Base-by-base conservation (phyloP, 202 grass and related monocot genomes). In the Miscanthus sacchariflorus region DNA sequence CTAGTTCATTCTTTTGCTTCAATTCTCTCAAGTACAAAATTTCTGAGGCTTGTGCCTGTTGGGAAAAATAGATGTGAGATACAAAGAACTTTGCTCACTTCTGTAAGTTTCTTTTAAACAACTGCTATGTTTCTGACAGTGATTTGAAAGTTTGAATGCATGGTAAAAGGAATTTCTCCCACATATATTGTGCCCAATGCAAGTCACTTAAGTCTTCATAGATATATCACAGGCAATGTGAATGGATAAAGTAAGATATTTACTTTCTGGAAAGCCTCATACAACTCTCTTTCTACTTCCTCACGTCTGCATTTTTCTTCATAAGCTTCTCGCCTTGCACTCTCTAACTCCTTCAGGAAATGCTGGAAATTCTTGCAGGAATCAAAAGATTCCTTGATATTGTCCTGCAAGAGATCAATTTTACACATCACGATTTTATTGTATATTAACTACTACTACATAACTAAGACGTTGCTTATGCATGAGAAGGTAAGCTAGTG, bases 251-350 rank as follows among this genome's bases (percentile, higher is more conserved):
- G 59, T 72, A 82, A 72, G 48, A 44, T 61, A 40, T 45, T 44
- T 90, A 89, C 95, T 84, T 88, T 92, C 79, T 84, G 84, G 35
- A 84, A 84, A 68, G 89, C 78, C 70, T 91, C 87, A 68, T 81
- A 35, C 14, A 94, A 78, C 24, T 88, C 82, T 56, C 73, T 58
- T 80, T 97, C 95, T 28, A n/a, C 84, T 76, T 85, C 78, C 24
- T 86, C 72, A 6, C 85, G 87, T 61, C 70, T 89, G 78, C 63
- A 67, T 76, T 79, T 86, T 27, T 97, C 92, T 88, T 94, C 84
- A 44, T 88, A 86, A 84, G 75, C 90, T 86, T 97, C 89, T 68
- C 70, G 49, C 49, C 78, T 94, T 38, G 25, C 76, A 48, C 74
- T 84, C 70, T 90, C 82, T 79, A 86, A 70, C 74, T 93, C 89